phyloP scores from a whole-genome alignment of 139 green algal species.

The Haematococcus sp. region DNA sequence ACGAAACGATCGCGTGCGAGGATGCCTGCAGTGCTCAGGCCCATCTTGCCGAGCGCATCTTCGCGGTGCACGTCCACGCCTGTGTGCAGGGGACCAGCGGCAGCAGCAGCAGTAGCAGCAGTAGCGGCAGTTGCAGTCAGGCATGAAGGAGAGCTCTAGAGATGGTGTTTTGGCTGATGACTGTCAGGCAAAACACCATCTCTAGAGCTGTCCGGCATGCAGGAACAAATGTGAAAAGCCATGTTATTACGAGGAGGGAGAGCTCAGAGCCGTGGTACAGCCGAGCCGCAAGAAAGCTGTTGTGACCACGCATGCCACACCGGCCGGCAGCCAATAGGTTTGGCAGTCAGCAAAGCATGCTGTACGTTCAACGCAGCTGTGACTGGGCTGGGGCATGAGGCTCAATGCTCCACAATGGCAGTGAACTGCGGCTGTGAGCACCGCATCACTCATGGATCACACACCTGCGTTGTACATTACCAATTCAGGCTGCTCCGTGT shows the following conservation, averaged over 20 bases:
- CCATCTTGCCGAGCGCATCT: slow-evolving; percentile 46
- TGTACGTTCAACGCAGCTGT: too few relatives aligned
- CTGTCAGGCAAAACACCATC: too few relatives aligned
- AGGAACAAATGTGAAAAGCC: too few relatives aligned
- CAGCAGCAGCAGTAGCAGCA: neutral
- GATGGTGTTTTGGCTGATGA: neutral
- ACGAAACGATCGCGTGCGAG: slow-evolving; percentile 38
- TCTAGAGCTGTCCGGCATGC: too few relatives aligned
- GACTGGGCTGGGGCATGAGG: too few relatives aligned
- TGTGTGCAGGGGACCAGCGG: neutral
- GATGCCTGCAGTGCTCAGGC: slow-evolving; percentile 45
- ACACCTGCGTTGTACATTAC: slow-evolving; percentile 60
- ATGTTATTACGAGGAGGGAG: too few relatives aligned
- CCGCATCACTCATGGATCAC: neutral
- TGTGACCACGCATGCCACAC: too few relatives aligned
- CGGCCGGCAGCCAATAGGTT: too few relatives aligned
- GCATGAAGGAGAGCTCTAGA: neutral
- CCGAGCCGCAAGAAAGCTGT: too few relatives aligned
- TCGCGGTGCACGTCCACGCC: slow-evolving; percentile 53
- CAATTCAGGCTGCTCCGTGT: slow-evolving; percentile 33
- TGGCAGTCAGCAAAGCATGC: too few relatives aligned
- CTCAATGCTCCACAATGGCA: too few relatives aligned
- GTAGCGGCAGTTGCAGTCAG: neutral
- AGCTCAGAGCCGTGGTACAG: too few relatives aligned
- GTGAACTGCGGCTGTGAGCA: neutral